Evolutionary conservation across 192 early-diverging fungal species (phyloP).

Genomic region (Entophlyctis luteolus): DNA sequence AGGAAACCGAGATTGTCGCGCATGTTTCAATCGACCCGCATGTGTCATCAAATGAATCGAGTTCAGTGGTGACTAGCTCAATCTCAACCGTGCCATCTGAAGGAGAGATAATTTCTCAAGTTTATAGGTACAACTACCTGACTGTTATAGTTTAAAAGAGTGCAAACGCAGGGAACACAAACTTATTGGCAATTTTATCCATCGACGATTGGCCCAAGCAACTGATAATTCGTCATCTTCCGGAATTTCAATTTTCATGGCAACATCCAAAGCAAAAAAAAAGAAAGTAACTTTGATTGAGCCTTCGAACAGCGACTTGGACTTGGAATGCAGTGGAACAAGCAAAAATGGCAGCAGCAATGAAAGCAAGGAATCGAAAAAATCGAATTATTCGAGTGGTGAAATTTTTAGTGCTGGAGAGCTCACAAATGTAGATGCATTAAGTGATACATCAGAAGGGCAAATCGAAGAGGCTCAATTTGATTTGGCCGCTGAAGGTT

Average conservation of each 20-base stretch:
- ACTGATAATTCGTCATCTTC: not conserved
- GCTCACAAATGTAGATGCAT: too few species aligned
- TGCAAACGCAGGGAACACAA: constrained; percentile 15
- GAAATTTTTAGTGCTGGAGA: constrained; percentile 22
- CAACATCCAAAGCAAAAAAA: not conserved
- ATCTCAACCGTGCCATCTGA: constrained; percentile 30
- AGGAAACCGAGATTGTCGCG: not conserved
- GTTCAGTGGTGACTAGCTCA: constrained; percentile 19
- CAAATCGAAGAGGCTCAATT: too few species aligned
- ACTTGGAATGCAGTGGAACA: not conserved
- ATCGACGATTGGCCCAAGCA: not conserved
- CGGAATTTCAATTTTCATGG: not conserved
- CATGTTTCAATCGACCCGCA: constrained; percentile 1
- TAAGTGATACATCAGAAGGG: too few species aligned
- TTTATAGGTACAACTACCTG: constrained; percentile 22
- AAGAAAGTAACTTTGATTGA: not conserved
- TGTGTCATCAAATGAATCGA: constrained; percentile 4
- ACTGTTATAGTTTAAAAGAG: not conserved
- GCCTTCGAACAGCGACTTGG: not conserved
- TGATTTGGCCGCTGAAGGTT: too few species aligned
- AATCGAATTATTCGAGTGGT: constrained; percentile 10
- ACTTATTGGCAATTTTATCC: constrained; percentile 10
- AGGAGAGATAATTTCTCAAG: constrained; percentile 29
- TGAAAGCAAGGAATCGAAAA: not conserved
- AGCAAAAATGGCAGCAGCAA: not conserved